Conservation (phyloP, 2,329 filamentous ascomycete species). For the Knoxdaviesia proteae region DNA sequence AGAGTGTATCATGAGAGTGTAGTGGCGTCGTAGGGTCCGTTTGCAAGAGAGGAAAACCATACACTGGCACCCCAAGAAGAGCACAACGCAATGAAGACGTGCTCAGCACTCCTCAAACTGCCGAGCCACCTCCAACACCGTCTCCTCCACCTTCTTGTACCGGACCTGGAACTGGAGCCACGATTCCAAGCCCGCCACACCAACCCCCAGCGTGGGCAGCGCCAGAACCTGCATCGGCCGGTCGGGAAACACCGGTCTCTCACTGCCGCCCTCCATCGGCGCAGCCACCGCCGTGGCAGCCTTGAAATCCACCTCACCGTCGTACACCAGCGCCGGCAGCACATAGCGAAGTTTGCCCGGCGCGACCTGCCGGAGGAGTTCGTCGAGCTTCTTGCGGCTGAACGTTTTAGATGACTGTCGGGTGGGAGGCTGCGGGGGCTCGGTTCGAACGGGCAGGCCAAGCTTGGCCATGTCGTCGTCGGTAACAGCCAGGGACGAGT, state of each 20-base stretch:
- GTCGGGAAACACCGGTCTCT: not conserved
- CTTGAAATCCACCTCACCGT: not conserved
- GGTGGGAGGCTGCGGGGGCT: too few relatives aligned
- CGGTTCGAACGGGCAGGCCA: too few relatives aligned
- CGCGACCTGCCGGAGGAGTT: conserved; percentile 25
- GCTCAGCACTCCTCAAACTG: too few relatives aligned
- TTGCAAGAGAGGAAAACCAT: too few relatives aligned
- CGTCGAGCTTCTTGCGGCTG: conserved; percentile 14
- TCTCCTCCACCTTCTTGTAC: conserved; percentile 26
- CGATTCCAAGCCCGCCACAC: conserved; percentile 22
- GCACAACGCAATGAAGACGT: too few relatives aligned
- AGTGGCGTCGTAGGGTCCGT: too few relatives aligned
- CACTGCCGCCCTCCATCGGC: conserved; percentile 3
- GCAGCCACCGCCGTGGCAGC: not conserved
- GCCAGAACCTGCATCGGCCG: conserved; percentile 23
- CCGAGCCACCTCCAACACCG: too few relatives aligned
- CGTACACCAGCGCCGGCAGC: conserved; percentile 30
- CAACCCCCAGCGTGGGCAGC: conserved; percentile 29
- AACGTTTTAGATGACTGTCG: too few relatives aligned
- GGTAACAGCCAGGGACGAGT: too few relatives aligned
- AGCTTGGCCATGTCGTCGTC: too few relatives aligned
- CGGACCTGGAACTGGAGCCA: conserved; percentile 28
- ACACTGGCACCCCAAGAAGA: too few relatives aligned
- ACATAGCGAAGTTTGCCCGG: conserved; percentile 34
- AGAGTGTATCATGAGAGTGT: too few relatives aligned